A percentile compares a stretch with the other conserved stretches of the same genome.
phyloP scores from a whole-genome alignment of 495 filamentous ascomycete species.

The Cryomyces minteri region DNA sequence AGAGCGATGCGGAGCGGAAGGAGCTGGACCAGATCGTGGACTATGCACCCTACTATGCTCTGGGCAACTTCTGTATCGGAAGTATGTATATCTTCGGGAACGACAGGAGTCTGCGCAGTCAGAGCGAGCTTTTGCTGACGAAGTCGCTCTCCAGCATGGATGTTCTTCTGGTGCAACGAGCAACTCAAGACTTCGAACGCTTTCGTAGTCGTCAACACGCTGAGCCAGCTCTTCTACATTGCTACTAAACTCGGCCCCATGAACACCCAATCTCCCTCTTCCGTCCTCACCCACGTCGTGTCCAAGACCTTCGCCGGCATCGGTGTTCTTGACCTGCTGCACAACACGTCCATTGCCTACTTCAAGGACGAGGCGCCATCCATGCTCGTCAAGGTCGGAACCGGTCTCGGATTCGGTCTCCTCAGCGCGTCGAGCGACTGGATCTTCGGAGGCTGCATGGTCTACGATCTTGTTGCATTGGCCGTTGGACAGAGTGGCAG shows the following conservation, averaged over 20 bases:
- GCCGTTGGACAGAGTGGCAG: conserved; percentile 24
- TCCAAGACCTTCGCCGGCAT: conserved; percentile 35
- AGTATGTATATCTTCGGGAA: conserved; percentile 12
- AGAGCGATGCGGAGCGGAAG: conserved; percentile 9
- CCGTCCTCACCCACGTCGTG: conserved; percentile 30
- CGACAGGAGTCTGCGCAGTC: background rate
- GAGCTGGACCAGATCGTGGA: conserved; percentile 23
- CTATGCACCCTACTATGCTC: conserved; percentile 26
- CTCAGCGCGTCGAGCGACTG: conserved; percentile 26
- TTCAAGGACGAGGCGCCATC: conserved; percentile 23
- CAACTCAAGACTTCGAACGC: conserved; percentile 26
- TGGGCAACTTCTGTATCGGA: conserved; percentile 33
- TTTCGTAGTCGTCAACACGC: conserved; percentile 30
- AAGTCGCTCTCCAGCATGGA: conserved; percentile 23
- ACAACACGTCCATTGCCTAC: conserved; percentile 31
- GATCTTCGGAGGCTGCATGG: conserved; percentile 33
- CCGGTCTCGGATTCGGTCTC: conserved; percentile 26
- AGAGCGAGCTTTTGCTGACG: background rate
- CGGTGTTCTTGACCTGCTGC: conserved; percentile 31
- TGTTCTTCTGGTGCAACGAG: conserved; percentile 34
- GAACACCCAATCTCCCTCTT: conserved; percentile 24
- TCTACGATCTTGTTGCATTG: conserved; percentile 31
- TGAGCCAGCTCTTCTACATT: conserved; percentile 30
- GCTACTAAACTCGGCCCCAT: conserved; percentile 23
- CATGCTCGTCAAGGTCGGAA: conserved; percentile 25